A percentile compares a stretch with the other conserved stretches of the same genome.
Evolutionary conservation across 495 filamentous ascomycete species (phyloP).

Genomic region (Hypoxylon trugodes): DNA sequence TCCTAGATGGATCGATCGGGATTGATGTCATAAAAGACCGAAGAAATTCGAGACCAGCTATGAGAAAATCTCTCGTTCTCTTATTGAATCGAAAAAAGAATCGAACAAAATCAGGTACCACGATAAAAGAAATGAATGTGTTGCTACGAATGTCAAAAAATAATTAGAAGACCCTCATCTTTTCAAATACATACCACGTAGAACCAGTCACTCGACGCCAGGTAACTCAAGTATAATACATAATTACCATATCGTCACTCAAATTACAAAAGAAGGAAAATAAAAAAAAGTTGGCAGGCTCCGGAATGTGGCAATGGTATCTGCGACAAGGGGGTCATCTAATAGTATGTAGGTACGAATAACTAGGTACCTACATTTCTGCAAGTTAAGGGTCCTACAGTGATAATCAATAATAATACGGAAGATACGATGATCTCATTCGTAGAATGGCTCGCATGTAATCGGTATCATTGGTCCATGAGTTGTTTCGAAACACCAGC

Average conservation of each 20-base stretch:
- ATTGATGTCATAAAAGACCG: slow-evolving; percentile 6
- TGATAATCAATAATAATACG: slow-evolving; percentile 7
- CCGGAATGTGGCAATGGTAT: slow-evolving; percentile 38
- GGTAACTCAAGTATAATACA: slow-evolving; percentile 9
- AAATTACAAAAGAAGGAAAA: too few species aligned
- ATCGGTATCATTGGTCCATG: slow-evolving; percentile 30
- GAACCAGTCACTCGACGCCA: slow-evolving; percentile 17
- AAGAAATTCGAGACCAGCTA: background rate
- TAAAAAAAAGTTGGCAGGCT: slow-evolving; percentile 31
- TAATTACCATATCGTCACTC: slow-evolving; percentile 30
- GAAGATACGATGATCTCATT: slow-evolving; percentile 17
- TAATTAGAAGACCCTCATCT: slow-evolving; percentile 3
- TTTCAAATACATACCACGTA: slow-evolving; percentile 17
- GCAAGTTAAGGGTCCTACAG: slow-evolving; percentile 4
- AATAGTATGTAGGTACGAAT: too few species aligned
- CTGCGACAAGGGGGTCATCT: slow-evolving; percentile 17
- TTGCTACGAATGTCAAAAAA: background rate
- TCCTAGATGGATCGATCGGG: background rate
- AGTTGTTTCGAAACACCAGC: slow-evolving; percentile 34
- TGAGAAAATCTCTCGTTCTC: background rate
- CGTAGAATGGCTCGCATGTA: slow-evolving; percentile 22
- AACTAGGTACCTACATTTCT: too few species aligned
- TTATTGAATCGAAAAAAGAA: background rate
- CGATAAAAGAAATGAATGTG: slow-evolving; percentile 26
- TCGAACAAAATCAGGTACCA: background rate